Percentiles rank a stretch among this genome's conserved stretches.
Conservation (phyloP, 495 filamentous ascomycete genomes). For the Neurospora pannonica region DNA sequence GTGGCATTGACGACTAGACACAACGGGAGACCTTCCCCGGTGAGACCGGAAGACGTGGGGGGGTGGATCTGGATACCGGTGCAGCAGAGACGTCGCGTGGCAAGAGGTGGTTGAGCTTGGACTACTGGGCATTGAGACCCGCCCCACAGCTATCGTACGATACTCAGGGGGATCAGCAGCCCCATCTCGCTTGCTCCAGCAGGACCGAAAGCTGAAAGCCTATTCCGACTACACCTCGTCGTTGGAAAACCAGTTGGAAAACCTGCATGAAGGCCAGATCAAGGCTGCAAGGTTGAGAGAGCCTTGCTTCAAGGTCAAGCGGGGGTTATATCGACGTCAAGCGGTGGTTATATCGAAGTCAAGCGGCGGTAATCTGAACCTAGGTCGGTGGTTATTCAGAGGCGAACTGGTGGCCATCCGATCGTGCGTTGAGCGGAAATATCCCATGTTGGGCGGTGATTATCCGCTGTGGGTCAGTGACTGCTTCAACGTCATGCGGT, state of each 20-base stretch:
- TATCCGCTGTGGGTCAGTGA: neutral
- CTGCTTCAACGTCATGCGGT: neutral
- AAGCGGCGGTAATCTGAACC: neutral
- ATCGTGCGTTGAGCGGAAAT: neutral
- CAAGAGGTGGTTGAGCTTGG: neutral
- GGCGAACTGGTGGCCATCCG: neutral
- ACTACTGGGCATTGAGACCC: neutral
- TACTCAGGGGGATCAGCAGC: neutral
- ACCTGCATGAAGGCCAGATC: neutral
- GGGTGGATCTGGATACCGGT: neutral
- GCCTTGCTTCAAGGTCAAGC: neutral
- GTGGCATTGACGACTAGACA: rapidly evolving
- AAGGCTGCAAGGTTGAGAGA: neutral
- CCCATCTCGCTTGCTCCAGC: neutral
- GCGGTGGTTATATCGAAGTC: neutral
- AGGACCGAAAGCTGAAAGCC: neutral
- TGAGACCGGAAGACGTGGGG: neutral
- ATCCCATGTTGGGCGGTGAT: neutral
- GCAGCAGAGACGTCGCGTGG: neutral
- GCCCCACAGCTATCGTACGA: neutral
- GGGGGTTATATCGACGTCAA: neutral
- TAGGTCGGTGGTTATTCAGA: neutral
- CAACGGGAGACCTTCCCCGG: neutral
- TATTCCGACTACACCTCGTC: neutral
- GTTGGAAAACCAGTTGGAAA: neutral